Conservation (phyloP, 805 yeast genomes). For the Kuraishia piskuri region DNA sequence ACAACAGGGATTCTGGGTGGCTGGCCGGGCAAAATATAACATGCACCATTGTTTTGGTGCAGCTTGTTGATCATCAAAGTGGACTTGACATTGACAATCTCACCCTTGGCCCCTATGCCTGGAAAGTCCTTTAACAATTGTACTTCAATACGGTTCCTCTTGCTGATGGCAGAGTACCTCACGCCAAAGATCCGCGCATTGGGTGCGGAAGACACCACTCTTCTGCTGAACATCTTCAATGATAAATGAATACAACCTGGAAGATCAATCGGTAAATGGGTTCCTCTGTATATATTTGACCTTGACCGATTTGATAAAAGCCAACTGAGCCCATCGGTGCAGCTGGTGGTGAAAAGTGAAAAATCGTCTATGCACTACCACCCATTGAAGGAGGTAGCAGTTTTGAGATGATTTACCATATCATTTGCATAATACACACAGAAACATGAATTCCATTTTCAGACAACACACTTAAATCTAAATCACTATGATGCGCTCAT, state of each 20-base stretch:
- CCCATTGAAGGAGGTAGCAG: no score
- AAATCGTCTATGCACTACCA: not conserved
- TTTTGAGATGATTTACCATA: no score
- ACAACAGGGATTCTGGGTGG: slow-evolving; percentile 25
- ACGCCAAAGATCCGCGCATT: slow-evolving; percentile 13
- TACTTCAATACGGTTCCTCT: slow-evolving; percentile 52
- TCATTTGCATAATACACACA: no score
- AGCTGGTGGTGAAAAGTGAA: not conserved
- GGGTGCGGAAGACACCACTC: not conserved
- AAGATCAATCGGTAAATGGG: no score
- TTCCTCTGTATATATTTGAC: no score
- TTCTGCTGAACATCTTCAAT: not conserved
- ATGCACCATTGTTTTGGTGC: slow-evolving; percentile 66
- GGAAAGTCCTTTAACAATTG: slow-evolving; percentile 68
- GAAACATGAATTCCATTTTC: no score
- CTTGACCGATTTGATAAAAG: no score
- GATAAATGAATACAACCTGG: not conserved
- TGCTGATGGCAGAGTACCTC: slow-evolving; percentile 37
- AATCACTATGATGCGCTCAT: not conserved
- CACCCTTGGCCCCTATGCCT: slow-evolving; percentile 59
- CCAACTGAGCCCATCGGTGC: not conserved
- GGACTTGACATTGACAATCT: slow-evolving; percentile 67
- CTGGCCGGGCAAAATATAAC: slow-evolving; percentile 41
- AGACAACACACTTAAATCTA: no score
- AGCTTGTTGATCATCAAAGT: slow-evolving; percentile 76